Conservation (phyloP, 345 rosid species). For the Eutrema heterophyllum region DNA sequence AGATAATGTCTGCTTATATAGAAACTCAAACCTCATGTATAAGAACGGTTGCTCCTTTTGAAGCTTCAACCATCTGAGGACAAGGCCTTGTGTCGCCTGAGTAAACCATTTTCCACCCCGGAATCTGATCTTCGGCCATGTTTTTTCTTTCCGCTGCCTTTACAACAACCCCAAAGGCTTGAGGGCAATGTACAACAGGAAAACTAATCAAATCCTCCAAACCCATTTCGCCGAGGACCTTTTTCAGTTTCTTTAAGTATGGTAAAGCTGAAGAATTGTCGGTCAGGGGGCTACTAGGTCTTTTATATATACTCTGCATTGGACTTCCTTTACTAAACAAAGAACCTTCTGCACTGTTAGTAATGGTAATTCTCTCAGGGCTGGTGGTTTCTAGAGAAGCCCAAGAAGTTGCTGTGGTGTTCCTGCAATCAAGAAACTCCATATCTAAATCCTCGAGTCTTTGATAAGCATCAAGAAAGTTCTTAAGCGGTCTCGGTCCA, state of each 20-base stretch:
- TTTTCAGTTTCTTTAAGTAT: conserved; percentile 48
- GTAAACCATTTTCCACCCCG: conserved; percentile 93
- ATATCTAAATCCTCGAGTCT: conserved; percentile 89
- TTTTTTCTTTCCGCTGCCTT: conserved; percentile 74
- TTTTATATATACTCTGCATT: conserved; percentile 76
- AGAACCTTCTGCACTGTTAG: conserved; percentile 27
- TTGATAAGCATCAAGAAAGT: conserved; percentile 81
- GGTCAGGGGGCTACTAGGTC: conserved; percentile 40
- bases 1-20: background rate
- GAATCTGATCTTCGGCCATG: conserved; percentile 57
- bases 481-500: conserved; percentile 81
- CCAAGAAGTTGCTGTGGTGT: conserved; percentile 63
- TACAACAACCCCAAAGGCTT: conserved; percentile 75
- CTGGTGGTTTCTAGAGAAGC: conserved; percentile 38
- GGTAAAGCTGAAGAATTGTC: conserved; percentile 49
- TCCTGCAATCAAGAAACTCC: conserved; percentile 88
- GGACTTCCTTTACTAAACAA: conserved; percentile 59
- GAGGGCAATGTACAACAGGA: conserved; percentile 98
- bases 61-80: conserved; percentile 68
- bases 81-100: conserved; percentile 99
- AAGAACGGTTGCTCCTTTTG: conserved; percentile 80
- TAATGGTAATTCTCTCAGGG: conserved; percentile 24
- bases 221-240: conserved; percentile 57
- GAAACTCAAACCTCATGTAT: conserved; percentile 71
- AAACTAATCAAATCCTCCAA: conserved; percentile 67